Evolutionary conservation across 805 yeast species (phyloP).

Genomic region (Ogataea pignaliae): DNA sequence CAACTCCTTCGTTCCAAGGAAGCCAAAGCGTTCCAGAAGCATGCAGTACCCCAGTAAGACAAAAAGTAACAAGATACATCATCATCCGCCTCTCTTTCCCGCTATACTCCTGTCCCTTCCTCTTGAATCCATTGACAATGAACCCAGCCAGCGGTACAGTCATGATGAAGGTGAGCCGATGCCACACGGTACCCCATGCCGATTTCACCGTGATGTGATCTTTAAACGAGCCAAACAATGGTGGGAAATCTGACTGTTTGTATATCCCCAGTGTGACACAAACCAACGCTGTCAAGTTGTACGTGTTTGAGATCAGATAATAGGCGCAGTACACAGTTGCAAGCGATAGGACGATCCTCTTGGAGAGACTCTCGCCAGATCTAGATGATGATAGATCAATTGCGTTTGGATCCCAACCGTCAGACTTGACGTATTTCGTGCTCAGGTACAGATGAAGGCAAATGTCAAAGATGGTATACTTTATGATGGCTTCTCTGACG

Average conservation of each 20-base stretch:
- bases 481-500: background rate
- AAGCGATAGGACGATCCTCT: constrained; percentile 6
- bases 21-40: constrained; percentile 10
- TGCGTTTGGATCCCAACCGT: constrained; percentile 11
- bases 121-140: background rate
- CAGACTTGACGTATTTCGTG: constrained; percentile 5
- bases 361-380: constrained; percentile 6
- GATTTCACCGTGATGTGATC: constrained; percentile 9
- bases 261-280: background rate
- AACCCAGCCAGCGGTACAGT: constrained; percentile 8
- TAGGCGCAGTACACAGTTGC: constrained; percentile 8
- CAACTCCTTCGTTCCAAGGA: constrained; percentile 7
- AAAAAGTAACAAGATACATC: constrained; percentile 8
- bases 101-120: background rate
- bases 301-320: constrained; percentile 6
- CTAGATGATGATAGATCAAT: constrained; percentile 3
- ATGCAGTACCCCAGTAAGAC: constrained; percentile 12
- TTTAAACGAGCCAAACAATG: constrained; percentile 12
- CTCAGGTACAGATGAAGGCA: constrained; percentile 4
- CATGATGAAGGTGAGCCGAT: constrained; percentile 11
- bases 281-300: constrained; percentile 1
- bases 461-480: constrained; percentile 7
- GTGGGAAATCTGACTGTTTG: constrained; percentile 7
- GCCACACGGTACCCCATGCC: constrained; percentile 16
- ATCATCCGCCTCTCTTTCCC: background rate